These are phyloP conservation scores for Panaeolus cyanescens DNA, from an alignment of 768 basidiomycete genomes.

Conservation along the genomic window DNA sequence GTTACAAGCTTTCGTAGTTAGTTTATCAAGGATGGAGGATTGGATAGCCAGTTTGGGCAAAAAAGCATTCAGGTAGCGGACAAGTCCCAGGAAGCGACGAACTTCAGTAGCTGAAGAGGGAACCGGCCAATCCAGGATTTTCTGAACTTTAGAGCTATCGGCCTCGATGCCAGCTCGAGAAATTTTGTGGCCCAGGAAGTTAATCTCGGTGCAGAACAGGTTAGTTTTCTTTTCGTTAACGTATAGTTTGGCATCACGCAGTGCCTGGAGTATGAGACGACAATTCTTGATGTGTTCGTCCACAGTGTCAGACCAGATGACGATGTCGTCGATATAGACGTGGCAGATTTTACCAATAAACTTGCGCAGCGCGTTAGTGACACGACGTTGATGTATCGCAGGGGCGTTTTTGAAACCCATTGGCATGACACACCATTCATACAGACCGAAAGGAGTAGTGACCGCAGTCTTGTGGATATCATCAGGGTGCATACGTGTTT, in stretches of 20 bases:
- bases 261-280: conserved; percentile 20
- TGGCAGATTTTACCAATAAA: conserved; percentile 43
- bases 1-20: conserved; percentile 6
- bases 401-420: conserved; percentile 32
- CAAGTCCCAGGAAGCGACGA: conserved; percentile 28
- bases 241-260: conserved; percentile 11
- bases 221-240: conserved; percentile 21
- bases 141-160: conserved; percentile 22
- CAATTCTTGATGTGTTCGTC: conserved; percentile 34
- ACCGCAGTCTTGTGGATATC: conserved; percentile 22
- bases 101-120: conserved; percentile 24
- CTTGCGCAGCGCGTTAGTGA: conserved; percentile 30
- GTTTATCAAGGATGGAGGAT: neutral
- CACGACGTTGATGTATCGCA: conserved; percentile 25
- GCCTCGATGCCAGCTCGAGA: conserved; percentile 26
- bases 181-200: conserved; percentile 32
- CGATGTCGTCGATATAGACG: conserved; percentile 46
- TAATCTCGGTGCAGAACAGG: conserved; percentile 19
- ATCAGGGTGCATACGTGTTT: conserved; percentile 29
- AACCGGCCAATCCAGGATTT: conserved; percentile 26
- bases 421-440: conserved; percentile 40
- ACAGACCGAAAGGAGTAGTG: conserved; percentile 28
- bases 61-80: conserved; percentile 25
- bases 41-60: conserved; percentile 19
- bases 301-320: conserved; percentile 41